Evolutionary conservation across 805 yeast species (phyloP), one percentile per base, ranked within the genome.

Genomic region (Candida odintsovae): DNA sequence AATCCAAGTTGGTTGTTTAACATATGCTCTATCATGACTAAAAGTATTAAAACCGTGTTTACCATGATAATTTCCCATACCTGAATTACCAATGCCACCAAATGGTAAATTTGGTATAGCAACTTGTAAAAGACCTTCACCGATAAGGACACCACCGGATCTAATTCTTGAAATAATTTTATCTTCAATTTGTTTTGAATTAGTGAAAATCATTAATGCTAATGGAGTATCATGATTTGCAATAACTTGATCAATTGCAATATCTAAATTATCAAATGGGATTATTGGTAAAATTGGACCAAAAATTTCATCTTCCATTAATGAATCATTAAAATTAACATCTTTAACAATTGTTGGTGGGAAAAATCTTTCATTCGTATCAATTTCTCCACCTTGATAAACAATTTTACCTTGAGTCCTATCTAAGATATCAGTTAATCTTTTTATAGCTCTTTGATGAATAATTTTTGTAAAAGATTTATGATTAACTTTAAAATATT

Each of bases 41-140:
- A 90, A 90, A 3, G 50, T 23, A 29, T 42, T 41, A 47, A 81
- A 74, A 9, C 90, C 83, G 61, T 67, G 72, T 50, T 65, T 67
- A 3, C 97, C 96, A 61, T 90, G 97, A 66, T 89, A 90, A 29
- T 75, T 67, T 11, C 97, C 97, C 48, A 71, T 69, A 1, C 98
- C 98, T 0, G 96, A 87, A 15, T 62, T 62, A 13, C 97, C 97
- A 46, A 90, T 68, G 21, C 98, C 98, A 29, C 98, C 98, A 66
- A 90, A 92, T 22, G 97, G 97, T 3, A 87, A 78, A 42, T 73
- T 72, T 7, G 72, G 48, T 44, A 85, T 72, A 1, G 80, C 90
- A 38, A 78, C 88, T 51, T 89, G 95, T 57, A 86, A 50, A 41
- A 88, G 43, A 0, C 82, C 73, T 53, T 90, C 97, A 60, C 89